A percentile compares a stretch with the other conserved stretches of the same genome.
Conservation (phyloP, 352 stramenopile genomes). For the Pythium dissotocum region DNA sequence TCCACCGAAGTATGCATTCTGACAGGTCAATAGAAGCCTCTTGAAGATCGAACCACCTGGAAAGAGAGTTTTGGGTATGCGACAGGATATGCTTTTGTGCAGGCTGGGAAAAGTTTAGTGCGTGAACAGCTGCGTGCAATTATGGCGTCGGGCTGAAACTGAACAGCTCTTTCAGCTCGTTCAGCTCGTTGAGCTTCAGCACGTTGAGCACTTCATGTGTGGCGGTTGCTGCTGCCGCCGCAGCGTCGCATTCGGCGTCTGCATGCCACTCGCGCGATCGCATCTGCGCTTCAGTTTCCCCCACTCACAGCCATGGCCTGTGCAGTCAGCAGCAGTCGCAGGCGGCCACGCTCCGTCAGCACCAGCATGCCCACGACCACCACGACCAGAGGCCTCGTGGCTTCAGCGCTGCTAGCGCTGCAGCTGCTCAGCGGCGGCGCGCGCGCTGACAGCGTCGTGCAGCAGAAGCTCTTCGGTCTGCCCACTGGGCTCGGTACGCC, state of each 20-base stretch:
- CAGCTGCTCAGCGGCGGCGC: neutral
- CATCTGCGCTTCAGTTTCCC: neutral
- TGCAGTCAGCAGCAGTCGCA: neutral
- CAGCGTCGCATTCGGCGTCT: conserved; percentile 1
- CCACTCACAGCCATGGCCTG: neutral
- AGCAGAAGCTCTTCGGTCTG: conserved; percentile 76
- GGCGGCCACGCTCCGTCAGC: neutral
- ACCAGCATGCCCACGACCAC: neutral
- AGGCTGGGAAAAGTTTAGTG: neutral
- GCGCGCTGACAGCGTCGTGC: conserved; percentile 33
- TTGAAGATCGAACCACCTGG: neutral
- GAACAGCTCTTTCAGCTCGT: neutral
- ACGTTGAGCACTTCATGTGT: neutral
- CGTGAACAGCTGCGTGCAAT: neutral
- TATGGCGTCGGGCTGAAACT: neutral
- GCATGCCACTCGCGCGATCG: neutral
- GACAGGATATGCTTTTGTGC: neutral
- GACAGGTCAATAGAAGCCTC: neutral
- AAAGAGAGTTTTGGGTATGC: neutral
- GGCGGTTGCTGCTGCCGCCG: neutral
- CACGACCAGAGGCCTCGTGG: neutral
- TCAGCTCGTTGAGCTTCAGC: neutral
- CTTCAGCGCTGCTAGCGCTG: conserved; percentile 1
- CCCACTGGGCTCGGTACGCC: conserved; percentile 56
- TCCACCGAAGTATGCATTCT: conserved; percentile 4